Conservation (phyloP, 352 stramenopile species). For the Lagenidium giganteum region DNA sequence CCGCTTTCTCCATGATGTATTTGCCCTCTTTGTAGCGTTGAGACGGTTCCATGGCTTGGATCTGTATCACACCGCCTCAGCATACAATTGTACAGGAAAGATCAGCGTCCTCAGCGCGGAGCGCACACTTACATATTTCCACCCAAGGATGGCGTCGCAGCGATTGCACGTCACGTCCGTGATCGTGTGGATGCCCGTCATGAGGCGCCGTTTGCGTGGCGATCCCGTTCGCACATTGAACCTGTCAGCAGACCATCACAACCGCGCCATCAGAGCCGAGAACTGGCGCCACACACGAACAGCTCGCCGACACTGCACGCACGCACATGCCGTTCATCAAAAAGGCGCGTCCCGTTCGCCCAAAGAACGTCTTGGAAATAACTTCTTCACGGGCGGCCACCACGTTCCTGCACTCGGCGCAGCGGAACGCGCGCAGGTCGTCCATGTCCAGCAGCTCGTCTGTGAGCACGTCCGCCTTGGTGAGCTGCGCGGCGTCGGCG, state of each 20-base stretch:
- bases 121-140: conserved; percentile 49
- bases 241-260: conserved; percentile 19
- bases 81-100: neutral
- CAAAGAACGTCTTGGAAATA: conserved; percentile 57
- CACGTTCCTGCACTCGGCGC: conserved; percentile 38
- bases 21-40: conserved; percentile 72
- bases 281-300: too few species aligned
- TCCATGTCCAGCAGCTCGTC: conserved; percentile 28
- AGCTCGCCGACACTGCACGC: too few species aligned
- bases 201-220: conserved; percentile 43
- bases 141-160: conserved; percentile 49
- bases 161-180: conserved; percentile 38
- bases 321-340: conserved; percentile 57
- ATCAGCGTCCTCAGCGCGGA: neutral
- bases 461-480: conserved; percentile 10
- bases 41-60: conserved; percentile 57
- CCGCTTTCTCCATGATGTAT: conserved; percentile 53
- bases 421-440: conserved; percentile 34
- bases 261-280: too few species aligned
- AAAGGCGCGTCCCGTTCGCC: conserved; percentile 48
- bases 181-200: conserved; percentile 63
- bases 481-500: conserved; percentile 10
- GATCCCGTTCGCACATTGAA: conserved; percentile 39
- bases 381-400: conserved; percentile 51
- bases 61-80: conserved; percentile 13